These are phyloP conservation scores for Pseudozyma hubeiensis DNA, from an alignment of 1,284 basidiomycete species.

Conservation along the genomic window DNA sequence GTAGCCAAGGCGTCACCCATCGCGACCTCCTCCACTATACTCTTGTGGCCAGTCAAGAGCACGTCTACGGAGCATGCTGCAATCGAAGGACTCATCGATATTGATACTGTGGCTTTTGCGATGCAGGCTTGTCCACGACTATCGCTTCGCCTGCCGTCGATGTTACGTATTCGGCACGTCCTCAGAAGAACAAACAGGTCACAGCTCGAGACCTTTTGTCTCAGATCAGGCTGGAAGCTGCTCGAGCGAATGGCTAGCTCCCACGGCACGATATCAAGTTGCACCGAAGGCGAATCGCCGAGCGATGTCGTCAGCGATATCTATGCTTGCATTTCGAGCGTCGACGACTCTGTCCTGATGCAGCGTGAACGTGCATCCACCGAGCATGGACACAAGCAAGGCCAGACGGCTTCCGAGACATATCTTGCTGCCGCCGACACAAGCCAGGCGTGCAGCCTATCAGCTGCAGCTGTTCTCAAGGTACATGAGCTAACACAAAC, in stretches of 20 bases:
- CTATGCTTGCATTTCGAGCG: constrained; percentile 18
- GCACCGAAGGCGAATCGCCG: constrained; percentile 4
- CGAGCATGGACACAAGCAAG: not conserved
- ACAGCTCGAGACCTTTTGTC: constrained; percentile 15
- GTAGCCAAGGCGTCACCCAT: constrained; percentile 21
- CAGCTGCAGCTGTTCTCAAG: constrained; percentile 17
- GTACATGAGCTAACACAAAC: constrained; percentile 14
- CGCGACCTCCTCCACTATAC: constrained; percentile 21
- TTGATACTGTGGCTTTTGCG: constrained; percentile 71
- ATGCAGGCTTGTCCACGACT: constrained; percentile 73
- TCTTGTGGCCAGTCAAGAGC: constrained; percentile 33
- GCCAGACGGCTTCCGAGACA: not conserved
- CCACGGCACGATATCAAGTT: not conserved
- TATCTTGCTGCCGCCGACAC: constrained; percentile 16
- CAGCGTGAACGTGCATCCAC: constrained; percentile 1
- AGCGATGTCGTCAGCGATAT: constrained; percentile 41
- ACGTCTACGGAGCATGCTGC: constrained; percentile 11
- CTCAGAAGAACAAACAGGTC: constrained; percentile 12
- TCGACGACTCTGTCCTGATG: constrained; percentile 8
- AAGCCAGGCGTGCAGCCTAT: constrained; percentile 6
- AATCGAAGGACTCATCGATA: constrained; percentile 26
- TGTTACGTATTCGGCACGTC: constrained; percentile 23
- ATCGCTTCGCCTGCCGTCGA: constrained; percentile 25
- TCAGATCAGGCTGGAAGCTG: constrained; percentile 18
- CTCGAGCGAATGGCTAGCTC: constrained; percentile 18